Conservation (phyloP, 179 eudicot species). For the Heliamphora pulchella region DNA sequence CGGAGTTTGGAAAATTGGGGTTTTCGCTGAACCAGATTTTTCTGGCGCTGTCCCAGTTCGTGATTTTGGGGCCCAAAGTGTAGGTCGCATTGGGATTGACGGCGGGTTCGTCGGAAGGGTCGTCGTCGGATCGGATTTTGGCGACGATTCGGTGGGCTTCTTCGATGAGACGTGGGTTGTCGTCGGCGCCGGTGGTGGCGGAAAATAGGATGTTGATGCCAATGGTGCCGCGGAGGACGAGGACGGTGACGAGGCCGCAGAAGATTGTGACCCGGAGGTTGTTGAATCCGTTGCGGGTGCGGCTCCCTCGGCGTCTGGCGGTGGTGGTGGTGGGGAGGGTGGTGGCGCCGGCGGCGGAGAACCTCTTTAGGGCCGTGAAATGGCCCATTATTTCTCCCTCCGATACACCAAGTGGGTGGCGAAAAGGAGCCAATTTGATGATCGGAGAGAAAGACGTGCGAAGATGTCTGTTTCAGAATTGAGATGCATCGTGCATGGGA, state of each 20-base stretch:
- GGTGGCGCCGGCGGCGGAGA: background rate
- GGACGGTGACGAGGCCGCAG: slow-evolving; percentile 48
- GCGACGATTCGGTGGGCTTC: slow-evolving; percentile 37
- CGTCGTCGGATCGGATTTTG: slow-evolving; percentile 36
- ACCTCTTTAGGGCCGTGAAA: slow-evolving; percentile 6
- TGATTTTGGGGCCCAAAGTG: slow-evolving; percentile 44
- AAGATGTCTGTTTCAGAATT: background rate
- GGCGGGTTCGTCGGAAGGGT: slow-evolving; percentile 22
- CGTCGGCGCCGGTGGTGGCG: slow-evolving; percentile 24
- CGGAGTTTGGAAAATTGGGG: slow-evolving; percentile 35
- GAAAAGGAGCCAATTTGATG: no score
- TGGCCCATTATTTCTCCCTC: background rate
- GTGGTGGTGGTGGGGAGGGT: background rate
- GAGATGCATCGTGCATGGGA: background rate
- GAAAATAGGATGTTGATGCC: slow-evolving; percentile 35
- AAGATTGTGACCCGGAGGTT: slow-evolving; percentile 43
- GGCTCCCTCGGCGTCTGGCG: slow-evolving; percentile 14
- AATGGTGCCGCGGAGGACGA: slow-evolving; percentile 49
- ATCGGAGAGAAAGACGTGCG: background rate
- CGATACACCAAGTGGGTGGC: no score
- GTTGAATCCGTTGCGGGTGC: slow-evolving; percentile 28
- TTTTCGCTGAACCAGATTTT: slow-evolving; percentile 34
- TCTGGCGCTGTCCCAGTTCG: slow-evolving; percentile 37
- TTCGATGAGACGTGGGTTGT: slow-evolving; percentile 22
- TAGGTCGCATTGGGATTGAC: slow-evolving; percentile 25